Evolutionary conservation across 352 stramenopile species (phyloP).

Genomic region (Detonula confervacea): DNA sequence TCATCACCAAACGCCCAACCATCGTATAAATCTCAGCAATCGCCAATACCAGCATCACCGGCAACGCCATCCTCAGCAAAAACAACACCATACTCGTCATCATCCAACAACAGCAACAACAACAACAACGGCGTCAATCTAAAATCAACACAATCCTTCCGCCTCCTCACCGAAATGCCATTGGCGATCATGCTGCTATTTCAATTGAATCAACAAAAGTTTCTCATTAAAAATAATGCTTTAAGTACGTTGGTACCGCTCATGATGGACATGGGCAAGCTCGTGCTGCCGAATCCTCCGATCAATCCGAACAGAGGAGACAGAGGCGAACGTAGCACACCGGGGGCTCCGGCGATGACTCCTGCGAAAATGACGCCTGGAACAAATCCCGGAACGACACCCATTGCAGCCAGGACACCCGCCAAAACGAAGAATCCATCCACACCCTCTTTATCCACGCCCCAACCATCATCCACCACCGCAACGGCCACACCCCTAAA

Average conservation of each 20-base stretch:
- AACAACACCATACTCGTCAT: not conserved
- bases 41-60: not conserved
- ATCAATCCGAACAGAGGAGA: not conserved
- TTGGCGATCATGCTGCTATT: conserved; percentile 98
- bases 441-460: conserved; percentile 11
- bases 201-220: conserved; percentile 96
- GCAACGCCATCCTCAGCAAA: too few relatives aligned
- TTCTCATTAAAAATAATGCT: conserved; percentile 90
- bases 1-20: not conserved
- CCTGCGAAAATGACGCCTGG: not conserved
- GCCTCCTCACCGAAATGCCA: conserved; percentile 95
- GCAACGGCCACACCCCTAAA: not conserved
- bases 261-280: conserved; percentile 95
- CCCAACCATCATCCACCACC: not conserved
- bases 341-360: not conserved
- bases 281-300: conserved; percentile 80
- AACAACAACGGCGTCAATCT: conserved; percentile 3
- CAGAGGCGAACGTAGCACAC: too few relatives aligned
- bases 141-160: conserved; percentile 71
- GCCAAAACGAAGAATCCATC: not conserved
- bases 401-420: too few relatives aligned
- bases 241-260: conserved; percentile 93
- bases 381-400: not conserved
- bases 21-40: too few relatives aligned
- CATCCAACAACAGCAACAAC: not conserved